Evolutionary conservation across 768 basidiomycete species (phyloP), one percentile per base, ranked within the genome.

Genomic region (Crassisporium funariophilum): DNA sequence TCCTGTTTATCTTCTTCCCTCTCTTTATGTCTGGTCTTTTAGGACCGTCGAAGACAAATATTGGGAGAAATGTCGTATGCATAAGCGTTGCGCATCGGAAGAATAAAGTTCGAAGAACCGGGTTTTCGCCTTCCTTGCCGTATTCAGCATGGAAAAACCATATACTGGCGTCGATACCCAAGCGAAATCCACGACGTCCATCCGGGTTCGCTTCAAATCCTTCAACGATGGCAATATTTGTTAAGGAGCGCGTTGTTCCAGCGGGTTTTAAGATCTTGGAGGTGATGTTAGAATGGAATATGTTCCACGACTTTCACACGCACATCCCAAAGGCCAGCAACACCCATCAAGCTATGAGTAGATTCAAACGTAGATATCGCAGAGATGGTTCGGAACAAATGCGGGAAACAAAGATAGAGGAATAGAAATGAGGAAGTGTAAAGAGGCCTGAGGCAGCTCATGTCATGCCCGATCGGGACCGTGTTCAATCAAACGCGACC

Each of bases 31-130:
- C 78, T 3, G 93, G 93, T 50, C 94, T 79, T 50, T 84, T 79
- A 0, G 89, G 88, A 0, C 93, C 93, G 65, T 97, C 92, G 60
- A 95, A 97, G 4, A 95, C 89, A 63, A 95, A 95, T 10, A 97
- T 76, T 0, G 91, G 91, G 9, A 93, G 76, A 53, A 95, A 83
- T 0, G 93, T 91, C 4, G 83, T 76, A 45, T 76, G 79, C 64
- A 90, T 80, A 2, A 97, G 77, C 17, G 80, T 81, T 29, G 85
- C 82, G 63, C 91, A 91, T 35, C 89, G 86, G 65, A 92, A 95
- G 72, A 94, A 91, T 65, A 66, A 72, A 0, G 88, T 93, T 20
- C 91, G 74, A 7, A 94, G 73, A 44, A 91, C 88, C 6, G 92
- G 92, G 48, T 94, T 94, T 63, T 93, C 89, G 10, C 91, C 92